These are phyloP conservation scores for Rhizophora apiculata DNA, from an alignment of 345 rosid species.

Conservation along the genomic window DNA sequence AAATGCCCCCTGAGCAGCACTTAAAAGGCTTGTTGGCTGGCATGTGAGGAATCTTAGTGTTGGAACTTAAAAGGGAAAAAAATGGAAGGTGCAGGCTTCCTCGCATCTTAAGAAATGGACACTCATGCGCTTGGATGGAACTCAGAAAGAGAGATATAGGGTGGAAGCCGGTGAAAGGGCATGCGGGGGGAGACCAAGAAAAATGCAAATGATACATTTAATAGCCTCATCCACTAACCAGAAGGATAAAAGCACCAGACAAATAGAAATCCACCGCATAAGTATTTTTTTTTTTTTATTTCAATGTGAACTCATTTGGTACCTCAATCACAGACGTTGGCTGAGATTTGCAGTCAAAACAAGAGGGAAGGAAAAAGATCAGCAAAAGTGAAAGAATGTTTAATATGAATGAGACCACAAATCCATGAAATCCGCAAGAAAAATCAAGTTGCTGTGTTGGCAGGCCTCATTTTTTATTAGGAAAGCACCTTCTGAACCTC, in stretches of 20 bases:
- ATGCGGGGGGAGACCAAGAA: too few relatives aligned
- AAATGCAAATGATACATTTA: too few relatives aligned
- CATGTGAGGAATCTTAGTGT: slow-evolving; percentile 2
- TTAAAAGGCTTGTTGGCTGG: too few relatives aligned
- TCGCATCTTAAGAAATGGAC: too few relatives aligned
- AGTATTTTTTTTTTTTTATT: slow-evolving; percentile 13
- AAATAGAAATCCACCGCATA: background rate
- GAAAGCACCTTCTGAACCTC: slow-evolving; percentile 80
- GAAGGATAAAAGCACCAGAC: background rate
- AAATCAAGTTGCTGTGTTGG: background rate
- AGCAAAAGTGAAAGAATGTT: background rate
- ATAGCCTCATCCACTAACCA: background rate
- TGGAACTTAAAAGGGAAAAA: too few relatives aligned
- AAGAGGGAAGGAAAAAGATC: background rate
- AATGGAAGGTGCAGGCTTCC: too few relatives aligned
- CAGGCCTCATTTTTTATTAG: background rate
- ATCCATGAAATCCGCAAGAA: background rate
- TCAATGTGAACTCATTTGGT: slow-evolving; percentile 7
- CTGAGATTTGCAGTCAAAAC: slow-evolving; percentile 12
- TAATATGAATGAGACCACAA: slow-evolving; percentile 13
- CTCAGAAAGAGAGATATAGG: too few relatives aligned
- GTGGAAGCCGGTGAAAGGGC: too few relatives aligned
- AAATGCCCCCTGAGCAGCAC: slow-evolving; percentile 33
- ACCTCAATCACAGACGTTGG: slow-evolving; percentile 11
- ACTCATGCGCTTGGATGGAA: too few relatives aligned